These are phyloP conservation scores for Phytophthora fragariaefolia DNA, from an alignment of 352 stramenopile species.

Conservation along the genomic window DNA sequence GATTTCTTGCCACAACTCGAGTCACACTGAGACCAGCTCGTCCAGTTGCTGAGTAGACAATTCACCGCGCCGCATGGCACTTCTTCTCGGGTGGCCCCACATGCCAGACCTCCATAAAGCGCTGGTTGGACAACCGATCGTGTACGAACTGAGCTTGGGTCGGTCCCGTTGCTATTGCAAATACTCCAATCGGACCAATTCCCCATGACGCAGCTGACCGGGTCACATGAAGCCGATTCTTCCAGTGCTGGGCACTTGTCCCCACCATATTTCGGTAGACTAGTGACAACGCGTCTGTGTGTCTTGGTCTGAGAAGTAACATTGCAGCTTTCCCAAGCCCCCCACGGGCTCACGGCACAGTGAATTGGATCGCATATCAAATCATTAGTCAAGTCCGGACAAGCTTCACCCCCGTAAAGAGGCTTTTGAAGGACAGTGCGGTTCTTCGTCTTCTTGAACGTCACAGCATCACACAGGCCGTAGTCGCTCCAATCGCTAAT, in stretches of 20 bases:
- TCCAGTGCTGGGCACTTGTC: slow-evolving; percentile 32
- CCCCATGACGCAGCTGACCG: slow-evolving; percentile 52
- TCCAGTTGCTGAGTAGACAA: slow-evolving; percentile 54
- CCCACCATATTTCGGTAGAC: slow-evolving; percentile 44
- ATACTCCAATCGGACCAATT: slow-evolving; percentile 41
- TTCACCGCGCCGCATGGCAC: slow-evolving; percentile 56
- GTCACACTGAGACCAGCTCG: slow-evolving; percentile 48
- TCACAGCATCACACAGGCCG: slow-evolving; percentile 43
- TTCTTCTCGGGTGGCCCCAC: slow-evolving; percentile 33
- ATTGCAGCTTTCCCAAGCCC: slow-evolving; percentile 44
- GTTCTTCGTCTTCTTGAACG: slow-evolving; percentile 57
- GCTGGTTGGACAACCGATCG: slow-evolving; percentile 35
- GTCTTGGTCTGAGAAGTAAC: slow-evolving; percentile 45
- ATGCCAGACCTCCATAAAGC: slow-evolving; percentile 47
- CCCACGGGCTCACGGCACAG: slow-evolving; percentile 49
- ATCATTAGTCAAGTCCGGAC: slow-evolving; percentile 52
- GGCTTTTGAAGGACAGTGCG: slow-evolving; percentile 37
- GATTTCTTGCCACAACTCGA: slow-evolving; percentile 47
- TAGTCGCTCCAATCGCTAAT: slow-evolving; percentile 54
- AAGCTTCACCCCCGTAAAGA: slow-evolving; percentile 47
- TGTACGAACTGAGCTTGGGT: slow-evolving; percentile 38
- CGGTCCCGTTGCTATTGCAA: slow-evolving; percentile 33
- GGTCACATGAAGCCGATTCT: slow-evolving; percentile 45
- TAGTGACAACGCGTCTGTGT: slow-evolving; percentile 34
- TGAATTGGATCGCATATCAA: slow-evolving; percentile 59